phyloP scores from a whole-genome alignment of 176 grass and related monocot genomes.

The Juncus effusus region DNA sequence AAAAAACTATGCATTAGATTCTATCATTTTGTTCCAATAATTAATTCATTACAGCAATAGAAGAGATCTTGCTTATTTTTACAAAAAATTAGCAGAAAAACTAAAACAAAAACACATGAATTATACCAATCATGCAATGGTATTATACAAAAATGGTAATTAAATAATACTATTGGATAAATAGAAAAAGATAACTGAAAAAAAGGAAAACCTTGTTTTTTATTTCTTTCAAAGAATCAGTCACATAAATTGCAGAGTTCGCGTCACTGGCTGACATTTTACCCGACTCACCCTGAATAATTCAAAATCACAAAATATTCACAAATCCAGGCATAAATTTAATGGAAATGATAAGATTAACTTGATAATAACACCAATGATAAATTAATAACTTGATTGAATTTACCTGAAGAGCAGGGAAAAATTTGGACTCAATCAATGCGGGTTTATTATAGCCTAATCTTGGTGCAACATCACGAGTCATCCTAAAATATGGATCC shows the following conservation, averaged over 20 bases:
- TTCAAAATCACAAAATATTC: conserved; percentile 19
- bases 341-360: conserved; percentile 10
- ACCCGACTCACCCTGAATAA: conserved; percentile 70
- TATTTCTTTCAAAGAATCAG: conserved; percentile 81
- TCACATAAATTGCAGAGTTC: conserved; percentile 97
- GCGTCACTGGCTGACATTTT: conserved; percentile 99
- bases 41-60: background rate
- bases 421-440: conserved; percentile 91
- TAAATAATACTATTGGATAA: background rate
- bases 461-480: conserved; percentile 96
- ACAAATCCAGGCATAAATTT: conserved; percentile 5
- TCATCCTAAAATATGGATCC: conserved; percentile 99
- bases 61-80: background rate
- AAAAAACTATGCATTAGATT: background rate
- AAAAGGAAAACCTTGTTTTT: conserved; percentile 61
- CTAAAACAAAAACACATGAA: background rate
- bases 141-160: conserved; percentile 7
- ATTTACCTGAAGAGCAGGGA: conserved; percentile 96
- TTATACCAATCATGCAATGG: background rate
- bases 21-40: background rate
- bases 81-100: conserved; percentile 1
- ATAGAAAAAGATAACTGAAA: background rate
- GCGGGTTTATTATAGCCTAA: conserved; percentile 92
- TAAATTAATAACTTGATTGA: conserved; percentile 2
- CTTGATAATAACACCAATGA: background rate